Percentiles rank a stretch among this genome's conserved stretches.
Evolutionary conservation across 2,329 filamentous ascomycete genomes (phyloP).

Genomic region (Tolypocladium nubicola): DNA sequence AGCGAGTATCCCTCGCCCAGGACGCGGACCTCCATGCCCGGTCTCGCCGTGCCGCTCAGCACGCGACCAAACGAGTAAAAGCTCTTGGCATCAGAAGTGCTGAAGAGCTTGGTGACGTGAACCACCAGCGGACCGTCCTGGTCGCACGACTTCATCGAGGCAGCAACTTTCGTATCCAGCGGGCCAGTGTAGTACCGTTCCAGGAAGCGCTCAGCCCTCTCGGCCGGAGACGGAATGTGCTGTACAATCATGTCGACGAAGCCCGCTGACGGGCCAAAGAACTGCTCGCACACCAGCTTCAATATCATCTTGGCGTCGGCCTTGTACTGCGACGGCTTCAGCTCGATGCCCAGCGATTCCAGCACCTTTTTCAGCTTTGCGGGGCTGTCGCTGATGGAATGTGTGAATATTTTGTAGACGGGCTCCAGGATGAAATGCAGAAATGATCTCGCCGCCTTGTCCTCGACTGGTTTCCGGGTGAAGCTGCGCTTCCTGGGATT

Average conservation of each 20-base stretch:
- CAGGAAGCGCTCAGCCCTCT: slow-evolving; percentile 65
- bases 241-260: slow-evolving; percentile 94
- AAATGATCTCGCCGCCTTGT: slow-evolving; percentile 74
- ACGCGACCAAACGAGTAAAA: slow-evolving; percentile 89
- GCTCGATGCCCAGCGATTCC: slow-evolving; percentile 64
- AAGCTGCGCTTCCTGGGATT: slow-evolving; percentile 87
- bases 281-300: slow-evolving; percentile 84
- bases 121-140: slow-evolving; percentile 87
- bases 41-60: slow-evolving; percentile 79
- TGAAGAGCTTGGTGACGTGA: slow-evolving; percentile 89
- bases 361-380: slow-evolving; percentile 74
- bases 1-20: slow-evolving; percentile 92
- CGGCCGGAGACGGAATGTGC: slow-evolving; percentile 78
- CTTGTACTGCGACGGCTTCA: slow-evolving; percentile 91
- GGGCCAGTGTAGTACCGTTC: slow-evolving; percentile 90
- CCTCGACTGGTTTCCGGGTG: slow-evolving; percentile 75
- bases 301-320: slow-evolving; percentile 82
- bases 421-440: slow-evolving; percentile 92
- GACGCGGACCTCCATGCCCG: slow-evolving; percentile 76
- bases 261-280: slow-evolving; percentile 80
- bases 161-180: slow-evolving; percentile 67
- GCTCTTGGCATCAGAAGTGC: slow-evolving; percentile 75
- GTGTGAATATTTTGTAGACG: slow-evolving; percentile 94
- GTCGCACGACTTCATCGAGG: slow-evolving; percentile 72
- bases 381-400: slow-evolving; percentile 85